Evolutionary conservation across 306 rosid species (phyloP).

Genomic region (Mucuna pruriens): DNA sequence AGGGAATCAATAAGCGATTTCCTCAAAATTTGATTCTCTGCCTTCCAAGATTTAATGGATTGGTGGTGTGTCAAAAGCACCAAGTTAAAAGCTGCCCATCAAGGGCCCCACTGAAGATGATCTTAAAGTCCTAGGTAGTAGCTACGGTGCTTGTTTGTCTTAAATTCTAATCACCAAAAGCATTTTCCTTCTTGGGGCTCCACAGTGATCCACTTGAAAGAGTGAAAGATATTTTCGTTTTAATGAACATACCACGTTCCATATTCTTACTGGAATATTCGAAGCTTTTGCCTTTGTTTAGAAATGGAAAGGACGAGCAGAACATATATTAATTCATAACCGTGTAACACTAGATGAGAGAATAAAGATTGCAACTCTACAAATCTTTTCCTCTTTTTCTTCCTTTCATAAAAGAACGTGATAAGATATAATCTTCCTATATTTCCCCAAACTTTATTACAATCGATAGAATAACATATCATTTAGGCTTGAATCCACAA

Average conservation of each 20-base stretch:
- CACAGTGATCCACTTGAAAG: not conserved
- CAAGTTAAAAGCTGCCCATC: slow-evolving; percentile 9
- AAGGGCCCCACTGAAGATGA: slow-evolving; percentile 37
- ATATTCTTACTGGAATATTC: not conserved
- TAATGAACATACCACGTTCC: not conserved
- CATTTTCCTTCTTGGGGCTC: not conserved
- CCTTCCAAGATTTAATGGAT: slow-evolving; percentile 12
- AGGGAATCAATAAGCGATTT: slow-evolving; percentile 21
- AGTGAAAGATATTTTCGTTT: not conserved
- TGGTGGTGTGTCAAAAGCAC: slow-evolving; percentile 28
- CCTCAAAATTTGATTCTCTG: slow-evolving; percentile 33
- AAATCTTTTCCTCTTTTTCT: not conserved
- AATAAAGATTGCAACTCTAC: slow-evolving; percentile 8
- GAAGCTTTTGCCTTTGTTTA: not conserved
- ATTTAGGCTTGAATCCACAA: slow-evolving; percentile 4
- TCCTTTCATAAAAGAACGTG: not conserved
- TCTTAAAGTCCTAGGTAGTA: not conserved
- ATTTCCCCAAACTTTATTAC: slow-evolving; percentile 7
- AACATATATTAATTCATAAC: slow-evolving; percentile 28
- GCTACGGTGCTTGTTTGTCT: not conserved
- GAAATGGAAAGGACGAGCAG: slow-evolving; percentile 3
- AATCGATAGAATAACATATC: not conserved
- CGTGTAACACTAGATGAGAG: slow-evolving; percentile 17
- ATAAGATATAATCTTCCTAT: not conserved
- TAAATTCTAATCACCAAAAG: not conserved